Evolutionary conservation across 2,329 filamentous ascomycete species (phyloP), one percentile per base, ranked within the genome.

Genomic region (Arthrinium phaeospermum): DNA sequence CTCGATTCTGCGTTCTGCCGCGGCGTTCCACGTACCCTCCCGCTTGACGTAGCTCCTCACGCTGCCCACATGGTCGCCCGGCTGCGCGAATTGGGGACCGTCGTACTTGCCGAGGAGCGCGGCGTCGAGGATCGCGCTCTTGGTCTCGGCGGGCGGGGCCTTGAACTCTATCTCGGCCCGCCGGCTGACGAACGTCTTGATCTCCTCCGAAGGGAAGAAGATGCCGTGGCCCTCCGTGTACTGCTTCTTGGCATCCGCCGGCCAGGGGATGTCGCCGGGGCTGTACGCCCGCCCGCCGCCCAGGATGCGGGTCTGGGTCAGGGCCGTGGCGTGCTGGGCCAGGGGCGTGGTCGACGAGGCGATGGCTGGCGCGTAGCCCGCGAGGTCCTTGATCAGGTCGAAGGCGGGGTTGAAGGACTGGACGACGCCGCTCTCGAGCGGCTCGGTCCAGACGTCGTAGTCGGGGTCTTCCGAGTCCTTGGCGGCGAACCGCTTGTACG

Each of bases 261-360:
- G 69, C 47, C 47, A 45, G 34, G 68, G 68, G 49, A 41, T 51
- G 70, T 78, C 71, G 45, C 75, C 47, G 16, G 76, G 74, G 71
- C 80, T 76, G 78, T 80, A 84, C 0, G 79, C 70, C 64, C 75
- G 72, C 6, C 81, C 84, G 71, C 83, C 81, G 14, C 80, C 82
- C 67, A 86, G 77, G 57, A 85, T 74, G 22, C 83, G 80, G 78
- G 85, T 82, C 74, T 80, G 78, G 22, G 81, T 81, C 68, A 85
- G 64, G 12, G 79, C 83, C 24, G 80, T 76, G 75, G 81, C 81
- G 64, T 80, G 77, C 71, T 78, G 76, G 67, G 79, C 81, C 69
- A 80, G 74, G 30, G 77, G 71, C 69, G 79, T 77, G 53, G 77
- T 73, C 27, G 77, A 34, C 44, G 75, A 80, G 2, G 83, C 79